phyloP scores from a whole-genome alignment of 2,329 filamentous ascomycete species.

The Talaromyces funiculosus region DNA sequence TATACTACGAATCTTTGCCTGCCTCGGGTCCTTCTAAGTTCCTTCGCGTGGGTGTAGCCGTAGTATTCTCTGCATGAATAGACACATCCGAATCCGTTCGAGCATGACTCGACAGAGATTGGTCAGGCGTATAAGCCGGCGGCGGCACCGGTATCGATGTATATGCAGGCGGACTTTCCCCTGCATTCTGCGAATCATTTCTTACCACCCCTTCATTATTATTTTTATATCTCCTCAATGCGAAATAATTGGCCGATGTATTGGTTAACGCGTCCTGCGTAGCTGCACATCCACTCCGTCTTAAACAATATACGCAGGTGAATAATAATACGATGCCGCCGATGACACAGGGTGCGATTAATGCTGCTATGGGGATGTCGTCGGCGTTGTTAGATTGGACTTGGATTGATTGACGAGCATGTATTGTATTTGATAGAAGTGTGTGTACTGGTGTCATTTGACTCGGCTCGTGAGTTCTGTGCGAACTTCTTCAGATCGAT shows the following conservation, averaged over 20 bases:
- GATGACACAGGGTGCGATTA: neutral
- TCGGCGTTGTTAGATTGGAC: neutral
- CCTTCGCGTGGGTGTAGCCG: neutral
- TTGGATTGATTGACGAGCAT: neutral
- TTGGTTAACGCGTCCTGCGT: neutral
- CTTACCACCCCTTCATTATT: neutral
- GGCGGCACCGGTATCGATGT: neutral
- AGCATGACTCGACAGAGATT: neutral
- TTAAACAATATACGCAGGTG: neutral
- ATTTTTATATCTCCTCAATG: neutral
- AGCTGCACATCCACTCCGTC: neutral
- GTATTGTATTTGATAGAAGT: neutral
- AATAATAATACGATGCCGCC: neutral
- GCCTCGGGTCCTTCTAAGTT: neutral
- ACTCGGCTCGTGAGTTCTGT: neutral
- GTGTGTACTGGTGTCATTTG: neutral
- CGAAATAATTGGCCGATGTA: neutral
- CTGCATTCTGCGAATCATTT: neutral
- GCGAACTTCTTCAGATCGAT: neutral
- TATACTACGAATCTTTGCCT: neutral
- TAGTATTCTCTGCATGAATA: neutral
- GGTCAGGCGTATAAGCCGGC: neutral
- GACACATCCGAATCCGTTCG: neutral
- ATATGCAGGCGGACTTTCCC: neutral
- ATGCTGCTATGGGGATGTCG: neutral